These are phyloP conservation scores for Yamadazyma atmosphaerica DNA, from an alignment of 1,139 yeast genomes.

Conservation along the genomic window DNA sequence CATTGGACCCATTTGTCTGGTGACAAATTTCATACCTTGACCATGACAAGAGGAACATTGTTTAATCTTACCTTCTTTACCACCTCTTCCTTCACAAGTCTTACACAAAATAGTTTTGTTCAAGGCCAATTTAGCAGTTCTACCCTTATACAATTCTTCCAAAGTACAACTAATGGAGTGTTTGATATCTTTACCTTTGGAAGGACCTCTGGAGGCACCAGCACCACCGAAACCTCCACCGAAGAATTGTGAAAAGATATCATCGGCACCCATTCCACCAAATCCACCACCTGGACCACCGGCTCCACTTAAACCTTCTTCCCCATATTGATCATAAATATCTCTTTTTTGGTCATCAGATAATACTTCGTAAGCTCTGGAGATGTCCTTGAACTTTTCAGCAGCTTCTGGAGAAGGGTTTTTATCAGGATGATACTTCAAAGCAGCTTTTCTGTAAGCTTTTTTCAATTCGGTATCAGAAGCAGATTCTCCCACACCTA, in stretches of 20 bases:
- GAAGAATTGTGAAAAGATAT: constrained; percentile 91
- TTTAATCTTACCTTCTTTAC: constrained; percentile 88
- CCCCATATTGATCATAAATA: constrained; percentile 86
- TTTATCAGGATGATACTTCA: constrained; percentile 96
- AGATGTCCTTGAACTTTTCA: constrained; percentile 90
- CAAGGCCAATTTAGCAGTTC: constrained; percentile 89
- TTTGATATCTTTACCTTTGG: constrained; percentile 84
- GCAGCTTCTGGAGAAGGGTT: constrained; percentile 79
- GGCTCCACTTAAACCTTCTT: constrained; percentile 81
- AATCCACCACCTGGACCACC: constrained; percentile 65
- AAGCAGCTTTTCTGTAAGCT: constrained; percentile 91
- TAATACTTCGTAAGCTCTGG: constrained; percentile 86
- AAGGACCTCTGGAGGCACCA: constrained; percentile 81
- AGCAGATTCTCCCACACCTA: constrained; percentile 82
- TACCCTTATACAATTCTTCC: constrained; percentile 94
- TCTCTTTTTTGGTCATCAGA: constrained; percentile 88
- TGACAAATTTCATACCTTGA: constrained; percentile 86
- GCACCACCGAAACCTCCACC: constrained; percentile 65
- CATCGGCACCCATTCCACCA: constrained; percentile 83
- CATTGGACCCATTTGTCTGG: constrained; percentile 99
- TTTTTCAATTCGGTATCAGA: constrained; percentile 84
- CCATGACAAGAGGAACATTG: constrained; percentile 87
- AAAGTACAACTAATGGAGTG: constrained; percentile 84
- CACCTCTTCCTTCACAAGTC: constrained; percentile 93
- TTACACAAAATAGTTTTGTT: constrained; percentile 90